A percentile compares a stretch with the other conserved stretches of the same genome.
Conservation (phyloP, 305 asterid genomes). For the Fraxinus angustifolia region DNA sequence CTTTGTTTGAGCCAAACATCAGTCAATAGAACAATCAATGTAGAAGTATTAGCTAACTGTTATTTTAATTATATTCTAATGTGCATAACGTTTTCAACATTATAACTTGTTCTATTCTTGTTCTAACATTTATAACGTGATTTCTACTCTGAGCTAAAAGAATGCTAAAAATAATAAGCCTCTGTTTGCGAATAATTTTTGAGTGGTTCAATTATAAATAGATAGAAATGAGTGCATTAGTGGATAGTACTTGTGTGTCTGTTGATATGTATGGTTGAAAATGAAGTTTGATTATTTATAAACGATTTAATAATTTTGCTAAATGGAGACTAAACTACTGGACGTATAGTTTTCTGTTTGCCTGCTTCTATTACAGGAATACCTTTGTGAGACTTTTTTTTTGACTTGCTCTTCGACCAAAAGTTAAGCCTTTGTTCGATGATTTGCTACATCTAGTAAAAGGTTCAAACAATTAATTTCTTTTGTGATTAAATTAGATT, state of each 20-base stretch:
- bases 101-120: conserved; percentile 11
- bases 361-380: not conserved
- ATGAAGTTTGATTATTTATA: not conserved
- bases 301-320: not conserved
- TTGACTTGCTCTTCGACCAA: not conserved
- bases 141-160: not conserved
- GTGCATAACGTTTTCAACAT: conserved; percentile 11
- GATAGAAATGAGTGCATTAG: not conserved
- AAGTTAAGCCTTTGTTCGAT: not conserved
- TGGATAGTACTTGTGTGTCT: not conserved
- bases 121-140: not conserved
- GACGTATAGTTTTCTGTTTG: not conserved
- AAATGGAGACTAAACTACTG: not conserved
- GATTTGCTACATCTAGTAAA: not conserved
- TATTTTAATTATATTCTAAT: not conserved
- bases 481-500: not conserved
- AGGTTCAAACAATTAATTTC: not conserved
- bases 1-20: conserved; percentile 3
- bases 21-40: not conserved
- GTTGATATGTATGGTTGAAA: not conserved
- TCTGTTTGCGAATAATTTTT: not conserved
- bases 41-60: not conserved
- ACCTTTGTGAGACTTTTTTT: not conserved
- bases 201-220: not conserved
- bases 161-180: not conserved